Conservation (phyloP, 176 grass and related monocot genomes). For the Carex scoparia region DNA sequence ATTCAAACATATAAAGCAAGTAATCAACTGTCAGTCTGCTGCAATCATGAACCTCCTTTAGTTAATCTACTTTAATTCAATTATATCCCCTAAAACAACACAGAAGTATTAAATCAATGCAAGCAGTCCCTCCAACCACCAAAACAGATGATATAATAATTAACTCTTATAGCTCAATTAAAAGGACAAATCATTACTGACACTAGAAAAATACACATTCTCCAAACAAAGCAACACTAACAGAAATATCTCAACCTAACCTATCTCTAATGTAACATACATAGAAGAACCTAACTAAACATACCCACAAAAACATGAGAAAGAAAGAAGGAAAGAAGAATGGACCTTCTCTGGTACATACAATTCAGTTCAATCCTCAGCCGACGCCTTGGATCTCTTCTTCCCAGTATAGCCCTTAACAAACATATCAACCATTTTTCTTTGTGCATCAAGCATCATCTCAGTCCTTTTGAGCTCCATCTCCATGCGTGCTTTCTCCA, state of each 20-base stretch:
- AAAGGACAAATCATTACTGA: not conserved
- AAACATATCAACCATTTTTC: slow-evolving; percentile 69
- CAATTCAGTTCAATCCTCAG: slow-evolving; percentile 51
- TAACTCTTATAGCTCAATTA: not conserved
- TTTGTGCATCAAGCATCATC: slow-evolving; percentile 76
- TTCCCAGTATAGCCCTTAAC: slow-evolving; percentile 47
- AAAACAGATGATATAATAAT: not conserved
- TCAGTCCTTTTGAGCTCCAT: slow-evolving; percentile 89
- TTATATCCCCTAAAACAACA: not conserved
- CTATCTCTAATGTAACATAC: not conserved
- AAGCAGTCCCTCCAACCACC: not conserved
- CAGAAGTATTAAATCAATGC: not conserved
- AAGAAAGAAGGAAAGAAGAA: not conserved
- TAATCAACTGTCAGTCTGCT: not conserved
- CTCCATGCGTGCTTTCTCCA: slow-evolving; percentile 89
- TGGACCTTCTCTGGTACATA: not conserved
- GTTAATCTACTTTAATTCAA: not conserved
- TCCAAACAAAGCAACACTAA: not conserved
- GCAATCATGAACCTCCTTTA: slow-evolving; percentile 1
- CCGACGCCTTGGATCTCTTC: slow-evolving; percentile 50
- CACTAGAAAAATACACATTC: not conserved
- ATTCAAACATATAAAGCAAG: not conserved
- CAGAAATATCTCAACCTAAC: not conserved
- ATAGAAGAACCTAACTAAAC: not conserved
- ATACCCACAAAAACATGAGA: not conserved